Conservation (phyloP, 306 rosid species). For the Rubus idaeus region DNA sequence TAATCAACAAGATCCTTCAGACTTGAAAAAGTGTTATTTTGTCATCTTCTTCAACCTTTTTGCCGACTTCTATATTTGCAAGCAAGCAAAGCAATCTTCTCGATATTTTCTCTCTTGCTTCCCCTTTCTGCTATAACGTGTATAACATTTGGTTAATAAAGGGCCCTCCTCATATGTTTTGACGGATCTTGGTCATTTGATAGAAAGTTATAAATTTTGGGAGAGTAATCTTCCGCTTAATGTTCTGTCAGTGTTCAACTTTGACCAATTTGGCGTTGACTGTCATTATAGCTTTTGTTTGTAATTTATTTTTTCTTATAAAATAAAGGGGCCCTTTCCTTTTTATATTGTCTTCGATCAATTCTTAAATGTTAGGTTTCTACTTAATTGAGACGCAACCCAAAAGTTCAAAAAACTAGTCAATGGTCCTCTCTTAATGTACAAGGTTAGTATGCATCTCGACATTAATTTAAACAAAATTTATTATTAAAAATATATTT, state of each 20-base stretch:
- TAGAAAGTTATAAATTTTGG: too few relatives aligned
- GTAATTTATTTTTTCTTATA: too few relatives aligned
- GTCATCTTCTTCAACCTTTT: neutral
- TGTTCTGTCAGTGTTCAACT: too few relatives aligned
- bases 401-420: neutral
- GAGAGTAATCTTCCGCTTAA: too few relatives aligned
- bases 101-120: neutral
- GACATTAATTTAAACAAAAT: too few relatives aligned
- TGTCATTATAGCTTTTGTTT: too few relatives aligned
- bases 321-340: too few relatives aligned
- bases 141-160: neutral
- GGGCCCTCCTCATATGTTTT: too few relatives aligned
- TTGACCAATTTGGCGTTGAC: too few relatives aligned
- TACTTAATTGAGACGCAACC: neutral
- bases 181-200: too few relatives aligned
- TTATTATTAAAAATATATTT: too few relatives aligned
- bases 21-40: neutral
- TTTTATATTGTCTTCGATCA: neutral
- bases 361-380: neutral
- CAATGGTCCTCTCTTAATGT: neutral
- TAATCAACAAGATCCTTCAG: neutral
- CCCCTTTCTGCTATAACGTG: neutral
- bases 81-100: conserved; percentile 7
- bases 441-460: neutral
- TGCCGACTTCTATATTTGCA: neutral